Percentiles rank a stretch among this genome's conserved stretches.
Conservation (phyloP, 2,329 filamentous ascomycete genomes). For the Penicillium sumatraense region DNA sequence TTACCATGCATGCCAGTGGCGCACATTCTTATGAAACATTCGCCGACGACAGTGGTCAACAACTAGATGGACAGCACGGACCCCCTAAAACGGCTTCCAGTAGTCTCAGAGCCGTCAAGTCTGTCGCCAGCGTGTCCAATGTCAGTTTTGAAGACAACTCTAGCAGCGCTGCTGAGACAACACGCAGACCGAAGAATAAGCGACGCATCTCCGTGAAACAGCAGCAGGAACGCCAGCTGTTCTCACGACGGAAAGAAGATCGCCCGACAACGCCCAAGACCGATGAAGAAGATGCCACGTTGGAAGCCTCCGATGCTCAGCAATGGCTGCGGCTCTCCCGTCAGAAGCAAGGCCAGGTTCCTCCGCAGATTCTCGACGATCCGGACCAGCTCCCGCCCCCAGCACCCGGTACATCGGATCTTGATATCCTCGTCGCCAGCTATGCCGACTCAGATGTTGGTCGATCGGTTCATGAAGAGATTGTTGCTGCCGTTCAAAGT, state of each 20-base stretch:
- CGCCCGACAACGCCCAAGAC: constrained; percentile 64
- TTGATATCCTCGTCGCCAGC: constrained; percentile 78
- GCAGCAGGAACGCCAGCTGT: constrained; percentile 88
- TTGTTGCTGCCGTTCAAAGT: constrained; percentile 67
- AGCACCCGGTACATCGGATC: constrained; percentile 70
- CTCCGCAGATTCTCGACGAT: constrained; percentile 71
- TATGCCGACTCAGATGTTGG: constrained; percentile 82
- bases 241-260: constrained; percentile 73
- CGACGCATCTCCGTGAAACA: constrained; percentile 80
- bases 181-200: constrained; percentile 68
- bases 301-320: constrained; percentile 57
- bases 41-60: constrained; percentile 55
- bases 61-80: constrained; percentile 63
- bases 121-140: constrained; percentile 81
- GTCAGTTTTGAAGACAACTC: constrained; percentile 71
- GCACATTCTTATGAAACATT: constrained; percentile 48
- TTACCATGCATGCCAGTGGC: constrained; percentile 91
- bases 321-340: constrained; percentile 65
- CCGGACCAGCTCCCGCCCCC: constrained; percentile 63
- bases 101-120: constrained; percentile 87
- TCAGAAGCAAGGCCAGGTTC: constrained; percentile 55
- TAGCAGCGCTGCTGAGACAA: constrained; percentile 63
- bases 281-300: constrained; percentile 62
- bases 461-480: constrained; percentile 74
- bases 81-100: constrained; percentile 75